A percentile compares a stretch with the other conserved stretches of the same genome.
These are phyloP conservation scores for Boletus sp. DNA, from an alignment of 768 basidiomycete genomes.

Conservation along the genomic window DNA sequence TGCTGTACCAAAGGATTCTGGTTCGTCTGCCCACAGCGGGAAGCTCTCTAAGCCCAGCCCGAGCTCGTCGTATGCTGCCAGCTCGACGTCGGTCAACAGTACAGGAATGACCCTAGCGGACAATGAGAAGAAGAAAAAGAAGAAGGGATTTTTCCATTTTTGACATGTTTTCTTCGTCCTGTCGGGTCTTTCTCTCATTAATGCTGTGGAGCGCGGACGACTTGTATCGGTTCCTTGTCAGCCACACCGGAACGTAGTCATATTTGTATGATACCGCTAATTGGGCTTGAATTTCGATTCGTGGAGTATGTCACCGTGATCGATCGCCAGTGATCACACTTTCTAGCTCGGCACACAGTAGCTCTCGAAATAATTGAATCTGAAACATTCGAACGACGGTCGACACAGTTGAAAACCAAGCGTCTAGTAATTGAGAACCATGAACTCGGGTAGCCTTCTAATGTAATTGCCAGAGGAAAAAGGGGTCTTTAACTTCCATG, in stretches of 20 bases:
- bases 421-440: no score
- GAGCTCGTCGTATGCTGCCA: conserved; percentile 51
- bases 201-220: not conserved
- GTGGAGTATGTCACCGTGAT: not conserved
- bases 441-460: no score
- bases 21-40: conserved; percentile 15
- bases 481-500: no score
- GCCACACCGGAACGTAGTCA: not conserved
- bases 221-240: not conserved
- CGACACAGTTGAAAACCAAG: no score
- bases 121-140: conserved; percentile 76
- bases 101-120: conserved; percentile 38
- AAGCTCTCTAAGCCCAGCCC: conserved; percentile 38
- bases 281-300: not conserved
- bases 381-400: no score
- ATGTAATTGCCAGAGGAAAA: no score
- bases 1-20: conserved; percentile 26
- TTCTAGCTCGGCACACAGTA: no score
- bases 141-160: conserved; percentile 68
- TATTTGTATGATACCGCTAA: conserved; percentile 15
- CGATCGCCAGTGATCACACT: no score
- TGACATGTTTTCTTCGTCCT: conserved; percentile 22
- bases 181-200: not conserved
- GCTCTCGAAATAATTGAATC: no score
- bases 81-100: conserved; percentile 44